phyloP scores from a whole-genome alignment of 1,284 basidiomycete species.

The Schizopora paradoxa region DNA sequence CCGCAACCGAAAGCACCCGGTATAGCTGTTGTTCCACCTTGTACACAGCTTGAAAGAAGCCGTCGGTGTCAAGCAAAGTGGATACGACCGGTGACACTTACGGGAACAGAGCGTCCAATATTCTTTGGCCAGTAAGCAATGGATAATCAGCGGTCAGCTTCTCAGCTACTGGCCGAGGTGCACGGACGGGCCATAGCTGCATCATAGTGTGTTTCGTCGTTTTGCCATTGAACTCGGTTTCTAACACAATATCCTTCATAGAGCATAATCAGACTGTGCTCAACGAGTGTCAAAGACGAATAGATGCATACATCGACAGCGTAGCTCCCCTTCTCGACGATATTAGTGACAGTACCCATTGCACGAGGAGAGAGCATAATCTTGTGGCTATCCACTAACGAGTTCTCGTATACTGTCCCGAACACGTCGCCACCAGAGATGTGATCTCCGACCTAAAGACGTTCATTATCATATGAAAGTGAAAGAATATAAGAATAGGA shows the following conservation, averaged over 20 bases:
- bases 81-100: constrained; percentile 34
- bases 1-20: constrained; percentile 99
- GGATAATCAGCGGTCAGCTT: constrained; percentile 94
- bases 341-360: constrained; percentile 90
- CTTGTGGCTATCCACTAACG: constrained; percentile 94
- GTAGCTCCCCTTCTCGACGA: constrained; percentile 95
- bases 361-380: constrained; percentile 94
- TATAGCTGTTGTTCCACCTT: constrained; percentile 98
- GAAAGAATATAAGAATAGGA: constrained; percentile 7
- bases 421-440: constrained; percentile 97
- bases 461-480: constrained; percentile 9
- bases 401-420: constrained; percentile 95
- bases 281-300: constrained; percentile 2
- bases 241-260: constrained; percentile 83
- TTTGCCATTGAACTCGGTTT: constrained; percentile 98
- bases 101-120: constrained; percentile 97
- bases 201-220: constrained; percentile 92
- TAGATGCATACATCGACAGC: constrained; percentile 69
- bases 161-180: constrained; percentile 90
- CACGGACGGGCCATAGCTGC: constrained; percentile 99
- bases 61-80: constrained; percentile 6
- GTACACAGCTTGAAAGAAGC: constrained; percentile 71
- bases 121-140: constrained; percentile 93
- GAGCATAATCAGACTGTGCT: constrained; percentile 11
- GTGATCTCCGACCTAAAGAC: constrained; percentile 83